Conservation (phyloP, 352 stramenopile genomes). For the Globisporangium acanthophoron region DNA sequence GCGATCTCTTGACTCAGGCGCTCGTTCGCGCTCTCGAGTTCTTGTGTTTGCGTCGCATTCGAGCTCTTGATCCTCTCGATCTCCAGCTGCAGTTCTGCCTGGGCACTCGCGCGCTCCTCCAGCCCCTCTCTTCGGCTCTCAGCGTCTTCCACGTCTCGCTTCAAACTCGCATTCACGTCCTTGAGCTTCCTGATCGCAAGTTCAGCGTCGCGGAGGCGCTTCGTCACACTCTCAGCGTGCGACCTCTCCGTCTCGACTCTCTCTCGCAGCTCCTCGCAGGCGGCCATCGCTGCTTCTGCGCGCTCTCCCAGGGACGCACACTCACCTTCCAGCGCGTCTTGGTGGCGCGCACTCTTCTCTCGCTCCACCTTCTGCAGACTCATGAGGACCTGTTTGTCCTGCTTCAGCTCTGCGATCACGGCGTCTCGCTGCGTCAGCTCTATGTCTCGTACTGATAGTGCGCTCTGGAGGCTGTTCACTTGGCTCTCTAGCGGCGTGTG, state of each 20-base stretch:
- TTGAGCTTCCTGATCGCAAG: constrained; percentile 5
- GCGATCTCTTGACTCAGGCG: constrained; percentile 28
- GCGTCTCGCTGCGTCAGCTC: constrained; percentile 25
- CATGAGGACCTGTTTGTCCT: constrained; percentile 27
- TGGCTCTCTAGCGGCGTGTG: constrained; percentile 7
- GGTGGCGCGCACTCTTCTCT: constrained; percentile 17
- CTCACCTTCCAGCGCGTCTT: constrained; percentile 21
- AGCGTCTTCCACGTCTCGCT: constrained; percentile 15
- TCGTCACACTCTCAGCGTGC: not conserved
- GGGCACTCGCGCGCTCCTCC: constrained; percentile 1
- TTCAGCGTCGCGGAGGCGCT: constrained; percentile 4
- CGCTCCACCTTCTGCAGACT: constrained; percentile 32
- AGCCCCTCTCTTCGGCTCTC: constrained; percentile 5
- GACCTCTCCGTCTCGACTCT: constrained; percentile 8
- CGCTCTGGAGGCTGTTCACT: constrained; percentile 20
- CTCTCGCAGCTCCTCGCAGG: constrained; percentile 18
- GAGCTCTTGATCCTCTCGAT: constrained; percentile 3
- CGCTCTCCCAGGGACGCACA: constrained; percentile 18
- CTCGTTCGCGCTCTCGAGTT: constrained; percentile 5
- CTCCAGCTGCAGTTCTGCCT: constrained; percentile 8
- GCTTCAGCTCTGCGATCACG: constrained; percentile 29
- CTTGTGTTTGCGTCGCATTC: not conserved
- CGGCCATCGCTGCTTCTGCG: constrained; percentile 14
- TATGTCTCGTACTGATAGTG: constrained; percentile 19
- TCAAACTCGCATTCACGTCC: constrained; percentile 6